Conservation (phyloP, 768 basidiomycete species). For the Filobasidium floriforme region DNA sequence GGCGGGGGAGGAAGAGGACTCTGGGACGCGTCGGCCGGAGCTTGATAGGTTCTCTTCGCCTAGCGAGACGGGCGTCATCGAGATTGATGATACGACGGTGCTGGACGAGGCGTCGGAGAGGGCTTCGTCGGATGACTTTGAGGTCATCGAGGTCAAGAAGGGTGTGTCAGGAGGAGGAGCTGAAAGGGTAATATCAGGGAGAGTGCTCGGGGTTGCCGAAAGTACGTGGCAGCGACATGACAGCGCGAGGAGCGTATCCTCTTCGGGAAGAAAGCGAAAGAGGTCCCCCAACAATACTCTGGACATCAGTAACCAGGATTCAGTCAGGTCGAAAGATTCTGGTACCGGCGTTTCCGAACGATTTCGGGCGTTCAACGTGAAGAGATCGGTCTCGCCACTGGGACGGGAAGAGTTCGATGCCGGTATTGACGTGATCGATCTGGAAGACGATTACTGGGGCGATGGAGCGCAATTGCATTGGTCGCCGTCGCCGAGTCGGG, state of each 20-base stretch:
- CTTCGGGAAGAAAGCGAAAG: background rate
- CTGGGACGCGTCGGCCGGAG: slow-evolving; percentile 15
- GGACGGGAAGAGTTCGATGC: background rate
- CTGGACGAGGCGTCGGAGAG: background rate
- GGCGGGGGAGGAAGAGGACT: slow-evolving; percentile 11
- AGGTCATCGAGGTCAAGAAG: background rate
- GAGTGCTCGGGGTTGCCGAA: background rate
- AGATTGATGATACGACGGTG: slow-evolving; percentile 4
- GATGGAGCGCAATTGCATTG: background rate
- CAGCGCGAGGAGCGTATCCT: slow-evolving; percentile 3
- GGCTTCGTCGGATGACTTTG: background rate
- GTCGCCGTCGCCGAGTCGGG: background rate
- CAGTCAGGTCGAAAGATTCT: background rate
- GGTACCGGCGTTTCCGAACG: background rate
- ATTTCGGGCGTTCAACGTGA: background rate
- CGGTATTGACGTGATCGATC: background rate
- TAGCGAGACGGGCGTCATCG: background rate
- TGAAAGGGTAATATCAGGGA: too few relatives aligned
- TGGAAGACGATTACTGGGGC: background rate
- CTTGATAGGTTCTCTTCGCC: slow-evolving; percentile 1
- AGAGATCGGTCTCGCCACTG: background rate
- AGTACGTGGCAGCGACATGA: background rate
- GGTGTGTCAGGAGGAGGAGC: background rate
- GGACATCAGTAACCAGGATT: background rate
- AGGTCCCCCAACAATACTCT: background rate